Evolutionary conservation across 768 basidiomycete genomes (phyloP), one percentile per base, ranked within the genome.

Genomic region (Russula earlei): DNA sequence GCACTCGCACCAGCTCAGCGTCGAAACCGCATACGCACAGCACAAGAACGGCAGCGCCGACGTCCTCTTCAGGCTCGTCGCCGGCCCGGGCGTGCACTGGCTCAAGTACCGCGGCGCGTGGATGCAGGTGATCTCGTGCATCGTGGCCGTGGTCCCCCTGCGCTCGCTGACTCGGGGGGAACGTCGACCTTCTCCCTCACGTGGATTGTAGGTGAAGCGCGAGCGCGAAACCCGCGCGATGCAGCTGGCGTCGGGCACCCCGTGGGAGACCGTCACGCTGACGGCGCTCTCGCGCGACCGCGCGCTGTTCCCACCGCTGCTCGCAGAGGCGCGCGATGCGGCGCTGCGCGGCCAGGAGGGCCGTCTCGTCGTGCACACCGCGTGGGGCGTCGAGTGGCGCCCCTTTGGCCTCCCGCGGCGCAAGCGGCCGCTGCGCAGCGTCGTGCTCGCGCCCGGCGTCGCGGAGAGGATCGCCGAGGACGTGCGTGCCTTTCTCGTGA

Each of bases 211-310:
- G 92, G 85, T 97, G 62, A 91, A 91, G 74, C 83, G 96, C 14
- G 94, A 97, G 72, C 82, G 96, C 50, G 92, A 96, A 69, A 88
- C 87, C 20, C 87, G 90, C 62, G 84, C 94, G 27, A 89, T 94
- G 80, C 85, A 92, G 65, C 75, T 92, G 45, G 86, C 87, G 75
- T 87, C 91, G 5, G 94, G 95, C 7, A 81, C 81, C 6, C 96
- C 96, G 56, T 99, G 95, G 93, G 96, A 99, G 71, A 98, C 95
- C 0, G 84, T 98, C 44, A 94, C 85, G 37, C 76, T 99, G 42
- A 99, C 93, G 5, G 85, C 96, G 1, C 80, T 99, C 36, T 95
- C 92, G 15, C 77, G 85, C 43, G 94, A 95, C 68, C 83, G 93
- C 38, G 65, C 68, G 3, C 72, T 97, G 20, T 97, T 99, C 68